A percentile compares a stretch with the other conserved stretches of the same genome.
phyloP scores from a whole-genome alignment of 2,329 filamentous ascomycete species.

The Arthrobotrys pseudoclavata region DNA sequence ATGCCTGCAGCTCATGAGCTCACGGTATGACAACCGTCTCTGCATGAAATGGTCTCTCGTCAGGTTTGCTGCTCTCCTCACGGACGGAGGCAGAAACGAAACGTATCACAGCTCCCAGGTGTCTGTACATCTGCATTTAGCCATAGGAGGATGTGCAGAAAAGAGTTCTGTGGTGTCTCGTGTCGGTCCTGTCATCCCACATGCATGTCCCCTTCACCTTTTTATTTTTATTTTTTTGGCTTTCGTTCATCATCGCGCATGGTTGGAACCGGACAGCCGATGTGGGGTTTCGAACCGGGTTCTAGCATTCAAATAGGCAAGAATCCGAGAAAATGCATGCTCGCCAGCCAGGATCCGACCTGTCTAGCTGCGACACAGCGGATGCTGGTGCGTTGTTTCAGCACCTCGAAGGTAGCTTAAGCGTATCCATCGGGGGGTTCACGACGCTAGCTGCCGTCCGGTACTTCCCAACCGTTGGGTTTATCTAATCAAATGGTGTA shows the following conservation, averaged over 20 bases:
- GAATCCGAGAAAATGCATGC: conserved; percentile 50
- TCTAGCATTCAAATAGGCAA: conserved; percentile 58
- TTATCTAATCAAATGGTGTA: conserved; percentile 38
- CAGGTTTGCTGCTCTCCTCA: conserved; percentile 28
- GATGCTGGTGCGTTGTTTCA: conserved; percentile 58
- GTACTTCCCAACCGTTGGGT: neutral
- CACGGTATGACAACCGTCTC: conserved; percentile 51
- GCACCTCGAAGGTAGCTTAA: conserved; percentile 30
- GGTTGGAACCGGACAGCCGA: conserved; percentile 54
- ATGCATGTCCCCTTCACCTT: conserved; percentile 35
- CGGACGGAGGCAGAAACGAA: conserved; percentile 15
- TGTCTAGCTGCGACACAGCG: conserved; percentile 53
- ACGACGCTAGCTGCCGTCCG: conserved; percentile 30
- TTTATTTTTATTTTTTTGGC: neutral
- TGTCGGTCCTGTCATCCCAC: conserved; percentile 51
- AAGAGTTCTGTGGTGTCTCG: conserved; percentile 34
- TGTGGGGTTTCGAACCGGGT: conserved; percentile 58
- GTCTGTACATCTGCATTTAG: conserved; percentile 47
- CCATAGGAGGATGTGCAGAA: conserved; percentile 33
- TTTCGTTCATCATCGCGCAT: conserved; percentile 55
- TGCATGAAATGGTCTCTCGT: conserved; percentile 49
- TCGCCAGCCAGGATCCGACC: conserved; percentile 47
- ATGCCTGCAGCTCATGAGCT: conserved; percentile 11
- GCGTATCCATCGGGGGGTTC: conserved; percentile 30
- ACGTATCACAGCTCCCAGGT: conserved; percentile 25